These are phyloP conservation scores for Polyplosphaeria fusca DNA, from an alignment of 495 filamentous ascomycete species.

Conservation along the genomic window DNA sequence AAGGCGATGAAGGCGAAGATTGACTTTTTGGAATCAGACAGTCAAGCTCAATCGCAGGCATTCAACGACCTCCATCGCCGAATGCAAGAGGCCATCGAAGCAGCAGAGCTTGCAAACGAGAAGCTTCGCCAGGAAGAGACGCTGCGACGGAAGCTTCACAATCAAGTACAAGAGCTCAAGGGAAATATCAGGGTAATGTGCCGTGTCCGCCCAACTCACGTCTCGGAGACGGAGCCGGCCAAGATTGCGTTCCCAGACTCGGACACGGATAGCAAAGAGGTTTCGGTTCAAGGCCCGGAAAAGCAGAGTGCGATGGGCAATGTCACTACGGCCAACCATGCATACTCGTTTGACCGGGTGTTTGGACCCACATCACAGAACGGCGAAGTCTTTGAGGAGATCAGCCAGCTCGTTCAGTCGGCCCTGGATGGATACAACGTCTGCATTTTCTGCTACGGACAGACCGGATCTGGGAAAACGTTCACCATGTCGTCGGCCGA, in stretches of 20 bases:
- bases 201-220: conserved; percentile 79
- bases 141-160: conserved; percentile 85
- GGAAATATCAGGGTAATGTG: conserved; percentile 99
- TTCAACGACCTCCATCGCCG: conserved; percentile 72
- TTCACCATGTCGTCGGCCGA: conserved; percentile 89
- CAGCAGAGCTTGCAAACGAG: conserved; percentile 66
- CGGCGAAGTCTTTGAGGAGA: conserved; percentile 88
- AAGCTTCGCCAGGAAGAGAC: conserved; percentile 91
- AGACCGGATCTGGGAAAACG: conserved; percentile 96
- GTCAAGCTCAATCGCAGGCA: conserved; percentile 76
- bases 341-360: conserved; percentile 91
- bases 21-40: conserved; percentile 82
- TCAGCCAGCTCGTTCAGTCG: conserved; percentile 93
- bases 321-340: conserved; percentile 68
- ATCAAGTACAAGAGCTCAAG: conserved; percentile 97
- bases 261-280: conserved; percentile 74
- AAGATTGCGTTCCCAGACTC: conserved; percentile 75
- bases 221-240: conserved; percentile 51
- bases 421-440: conserved; percentile 98
- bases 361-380: conserved; percentile 78
- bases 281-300: conserved; percentile 76
- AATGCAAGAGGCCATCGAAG: conserved; percentile 70
- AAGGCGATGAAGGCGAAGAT: conserved; percentile 73
- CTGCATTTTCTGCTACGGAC: conserved; percentile 98
- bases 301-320: conserved; percentile 80